Base-by-base conservation (phyloP, 805 yeast genomes). In the Candida tibetensis region DNA sequence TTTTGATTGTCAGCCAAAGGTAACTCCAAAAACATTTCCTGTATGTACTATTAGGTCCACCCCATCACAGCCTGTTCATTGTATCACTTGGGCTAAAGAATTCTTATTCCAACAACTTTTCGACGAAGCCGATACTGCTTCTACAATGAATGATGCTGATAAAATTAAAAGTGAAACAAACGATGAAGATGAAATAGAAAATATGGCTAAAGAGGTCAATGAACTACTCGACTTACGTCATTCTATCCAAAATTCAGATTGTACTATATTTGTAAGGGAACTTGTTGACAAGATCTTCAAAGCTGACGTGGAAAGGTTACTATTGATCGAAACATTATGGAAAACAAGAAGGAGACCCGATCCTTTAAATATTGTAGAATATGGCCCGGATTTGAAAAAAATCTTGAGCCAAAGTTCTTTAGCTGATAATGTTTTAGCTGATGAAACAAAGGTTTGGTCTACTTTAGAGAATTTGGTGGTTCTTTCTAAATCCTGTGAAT, bases 31-130 rank as follows among this genome's bases (percentile, higher is more conserved):
- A 53, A 75, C 93, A 0, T 93, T 80, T 58, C 97, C 99, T 0
- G 96, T 93, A 1, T 93, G 99, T 59, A 93, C 99, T 0, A 93
- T 93, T 41, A 72, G 99, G 46, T 87, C 96, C 4, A 93, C 99
- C 0, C 99, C 99, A 0, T 86, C 96, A 0, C 89, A 85, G 55
- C 97, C 97, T 0, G 82, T 93, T 4, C 99, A 93, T 56, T 89
- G 96, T 59, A 82, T 93, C 17, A 95, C 95, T 1, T 93, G 99
- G 99, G 95, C 97, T 6, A 93, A 93, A 57, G 87, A 85, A 50
- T 95, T 87, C 54, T 63, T 93, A 36, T 89, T 93, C 55, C 72
- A 77, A 17, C 95, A 88, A 53, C 66, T 93, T 26, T 91, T 89
- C 57, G 81, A 79, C 15, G 79, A 78, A 33, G 71, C 62, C 32